Base-by-base conservation (phyloP, 2,329 filamentous ascomycete species). In the Xylariaceae sp. region DNA sequence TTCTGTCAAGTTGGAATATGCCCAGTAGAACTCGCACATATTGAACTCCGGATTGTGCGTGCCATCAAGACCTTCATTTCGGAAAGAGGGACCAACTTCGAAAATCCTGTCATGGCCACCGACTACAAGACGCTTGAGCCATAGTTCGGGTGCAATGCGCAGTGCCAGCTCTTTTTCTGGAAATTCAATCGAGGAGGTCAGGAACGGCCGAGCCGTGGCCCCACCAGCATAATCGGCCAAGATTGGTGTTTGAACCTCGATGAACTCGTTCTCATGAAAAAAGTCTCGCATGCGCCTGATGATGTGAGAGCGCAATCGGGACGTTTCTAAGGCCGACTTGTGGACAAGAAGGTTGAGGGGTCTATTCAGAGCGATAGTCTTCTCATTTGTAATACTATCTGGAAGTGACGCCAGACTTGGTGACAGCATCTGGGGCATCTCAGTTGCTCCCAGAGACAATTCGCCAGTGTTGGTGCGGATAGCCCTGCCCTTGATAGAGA, bases 21-120 rank as follows among this genome's bases (percentile, higher is more conserved):
- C 84, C 47, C 86, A 83, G 66, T 98, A 98, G 67, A 95, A 97
- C 66, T 98, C 93, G 71, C 91, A 97, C 45, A 88, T 97, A 34
- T 87, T 93, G 66, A 97, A 98, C 61, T 98, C 93, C 0, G 93
- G 91, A 59, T 98, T 98, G 62, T 98, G 93, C 0, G 89, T 95
- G 22, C 78, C 78, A 62, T 96, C 90, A 28, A 95, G 68, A 63
- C 89, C 88, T 68, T 98, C 93, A 61, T 98, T 98, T 33, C 93
- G 81, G 65, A 98, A 98, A 11, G 83, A 82, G 3, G 88, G 85
- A 1, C 93, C 93, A 50, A 98, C 90, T 65, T 98, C 93, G 58
- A 94, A 98, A 19, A 98, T 81, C 47, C 76, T 82, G 54, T 94
- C 86, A 47, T 97, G 81, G 2, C 90, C 91, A 37, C 90, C 91